A percentile compares a stretch with the other conserved stretches of the same genome.
These are phyloP conservation scores for Angomonas ambiguus DNA, from an alignment of 208 protist species.

Conservation along the genomic window DNA sequence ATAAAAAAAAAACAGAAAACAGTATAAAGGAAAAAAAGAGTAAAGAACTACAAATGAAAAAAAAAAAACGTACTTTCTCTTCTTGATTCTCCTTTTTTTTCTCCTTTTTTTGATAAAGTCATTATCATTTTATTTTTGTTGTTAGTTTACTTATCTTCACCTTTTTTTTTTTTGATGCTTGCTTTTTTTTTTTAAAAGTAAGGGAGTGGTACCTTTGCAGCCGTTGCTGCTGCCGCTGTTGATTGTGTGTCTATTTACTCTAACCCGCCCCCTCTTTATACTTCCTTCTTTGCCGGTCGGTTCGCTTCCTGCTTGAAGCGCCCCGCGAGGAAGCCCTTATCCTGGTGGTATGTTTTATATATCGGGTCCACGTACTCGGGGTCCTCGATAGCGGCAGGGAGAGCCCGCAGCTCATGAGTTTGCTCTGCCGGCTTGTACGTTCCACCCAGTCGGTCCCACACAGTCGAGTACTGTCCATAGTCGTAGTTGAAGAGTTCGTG, in stretches of 20 bases:
- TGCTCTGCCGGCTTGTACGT: constrained; percentile 76
- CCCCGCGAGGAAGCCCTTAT: constrained; percentile 44
- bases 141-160: constrained; percentile 10
- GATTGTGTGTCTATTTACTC: neutral
- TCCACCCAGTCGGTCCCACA: constrained; percentile 91
- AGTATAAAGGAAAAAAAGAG: neutral
- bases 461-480: constrained; percentile 93
- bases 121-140: constrained; percentile 11
- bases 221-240: constrained; percentile 1
- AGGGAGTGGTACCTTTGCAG: neutral
- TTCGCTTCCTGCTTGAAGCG: constrained; percentile 40
- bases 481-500: constrained; percentile 92
- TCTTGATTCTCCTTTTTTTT: neutral
- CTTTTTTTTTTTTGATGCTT: constrained; percentile 13
- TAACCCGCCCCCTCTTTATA: constrained; percentile 1
- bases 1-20: constrained; percentile 1
- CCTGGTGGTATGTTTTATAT: constrained; percentile 40
- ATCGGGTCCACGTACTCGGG: constrained; percentile 37
- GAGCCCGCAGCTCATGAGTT: constrained; percentile 49
- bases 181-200: constrained; percentile 3
- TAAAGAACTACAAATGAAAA: neutral
- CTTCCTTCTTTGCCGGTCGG: constrained; percentile 13
- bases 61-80: constrained; percentile 3
- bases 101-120: neutral
- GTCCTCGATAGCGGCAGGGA: constrained; percentile 16